A percentile compares a stretch with the other conserved stretches of the same genome.
These are phyloP conservation scores for Mucor velutinosus DNA, from an alignment of 371 early-diverging fungal species.

Conservation along the genomic window DNA sequence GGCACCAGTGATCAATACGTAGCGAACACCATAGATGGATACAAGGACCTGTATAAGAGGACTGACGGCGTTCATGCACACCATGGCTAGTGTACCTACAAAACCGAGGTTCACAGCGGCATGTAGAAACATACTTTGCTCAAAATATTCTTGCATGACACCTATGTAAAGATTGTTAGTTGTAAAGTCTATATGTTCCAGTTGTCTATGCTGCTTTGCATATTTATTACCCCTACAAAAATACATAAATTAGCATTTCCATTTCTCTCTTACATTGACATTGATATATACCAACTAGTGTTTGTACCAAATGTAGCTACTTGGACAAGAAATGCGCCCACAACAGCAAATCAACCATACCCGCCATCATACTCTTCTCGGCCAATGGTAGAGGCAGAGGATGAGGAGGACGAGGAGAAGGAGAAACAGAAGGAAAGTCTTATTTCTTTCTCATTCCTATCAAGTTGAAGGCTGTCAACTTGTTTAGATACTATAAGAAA, in stretches of 20 bases:
- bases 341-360: conserved; percentile 63
- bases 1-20: conserved; percentile 28
- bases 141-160: conserved; percentile 34
- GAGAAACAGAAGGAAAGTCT: not conserved
- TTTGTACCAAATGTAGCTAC: conserved; percentile 56
- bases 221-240: conserved; percentile 20
- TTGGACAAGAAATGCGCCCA: conserved; percentile 59
- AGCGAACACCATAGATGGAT: conserved; percentile 22
- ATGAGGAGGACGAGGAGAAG: not conserved
- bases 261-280: not conserved
- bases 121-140: conserved; percentile 5
- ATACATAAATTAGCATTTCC: not conserved
- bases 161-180: conserved; percentile 12
- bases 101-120: conserved; percentile 27
- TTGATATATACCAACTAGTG: conserved; percentile 31
- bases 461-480: not conserved
- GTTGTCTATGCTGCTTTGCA: not conserved
- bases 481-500: not conserved
- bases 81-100: conserved; percentile 34
- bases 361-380: conserved; percentile 51
- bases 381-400: not conserved
- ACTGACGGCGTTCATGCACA: conserved; percentile 26
- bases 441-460: not conserved
- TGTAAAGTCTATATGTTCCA: not conserved
- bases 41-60: conserved; percentile 31